Base-by-base conservation (phyloP, 2,329 filamentous ascomycete species). In the Epichloe baconii region DNA sequence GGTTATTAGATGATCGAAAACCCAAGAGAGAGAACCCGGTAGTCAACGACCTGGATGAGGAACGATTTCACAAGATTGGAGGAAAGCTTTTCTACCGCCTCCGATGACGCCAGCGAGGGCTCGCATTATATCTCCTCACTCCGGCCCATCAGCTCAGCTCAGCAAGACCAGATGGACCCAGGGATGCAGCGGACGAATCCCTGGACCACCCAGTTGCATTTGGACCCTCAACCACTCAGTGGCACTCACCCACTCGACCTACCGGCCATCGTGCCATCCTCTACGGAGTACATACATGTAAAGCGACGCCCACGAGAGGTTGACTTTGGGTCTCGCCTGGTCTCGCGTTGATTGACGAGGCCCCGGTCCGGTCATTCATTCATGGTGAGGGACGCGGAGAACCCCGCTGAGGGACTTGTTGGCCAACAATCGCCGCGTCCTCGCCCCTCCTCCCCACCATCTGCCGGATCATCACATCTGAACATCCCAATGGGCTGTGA, bases 51-150 rank as follows among this genome's bases (percentile, higher is more conserved):
- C 26, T 35, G 15, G 26, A 41, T 8, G 19, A 6, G 17, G 31
- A 42, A 8, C 11, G 3, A 36, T 10, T 17, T 19, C 10, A 43
- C 14, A 38, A 12, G 31, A 23, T 21, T 36, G 15, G 48, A 45
- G 42, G 42, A 45, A 50, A 31, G 12, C 15, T 45, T 23, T 36
- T 8, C 41, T 38, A 23, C 8, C n/a, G n/a, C 34, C 12, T 19
- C 42, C 21, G 21, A 31, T 45, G 35, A 50, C 48, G 48, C 37
- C 37, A 42, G 49, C 49, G 37, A 47, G 49, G 44, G 44, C 37
- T 44, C 43, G 36, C 34, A 31, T 51, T 47, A 12, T 50, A 45
- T 31, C 6, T 5, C 26, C 34, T 41, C 40, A 36, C 34, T 31
- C n/a, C 44, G 17, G 34, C 44, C 44, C 15, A 21, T 31, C 38